Evolutionary conservation across 441 rosid genomes (phyloP), one percentile per base, ranked within the genome.

Genomic region (Theobroma grandiflorum): DNA sequence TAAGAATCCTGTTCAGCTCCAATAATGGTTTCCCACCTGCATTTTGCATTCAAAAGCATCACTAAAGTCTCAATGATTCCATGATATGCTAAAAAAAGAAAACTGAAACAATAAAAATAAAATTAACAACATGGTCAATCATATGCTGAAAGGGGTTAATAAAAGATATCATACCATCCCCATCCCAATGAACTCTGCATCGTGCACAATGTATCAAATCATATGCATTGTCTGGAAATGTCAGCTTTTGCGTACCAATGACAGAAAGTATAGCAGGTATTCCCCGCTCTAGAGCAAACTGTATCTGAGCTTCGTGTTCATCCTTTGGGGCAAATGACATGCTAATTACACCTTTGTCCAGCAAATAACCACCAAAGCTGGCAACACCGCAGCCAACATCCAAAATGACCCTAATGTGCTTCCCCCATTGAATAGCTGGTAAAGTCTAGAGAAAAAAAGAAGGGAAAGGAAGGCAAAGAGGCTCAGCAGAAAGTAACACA

Each of bases 331-430:
- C 98, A 80, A 96, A 86, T 6, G 99, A 96, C 98, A 96, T 92
- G 26, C 98, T 90, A 77, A 96, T 85, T 12, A 92, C 99, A 86
- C 86, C 84, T 87, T 81, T 92, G 73, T 93, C 93, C 75, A 91
- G 81, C 85, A 96, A 85, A 83, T 86, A 88, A 65, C 98, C 99
- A n/a, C 99, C 98, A 82, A 96, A 92, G 90, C 94, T 92, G 63
- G 99, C 98, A 6, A 96, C 98, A 1, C 99, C 98, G 79, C 98
- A 92, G n/a, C 97, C 98, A 57, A 94, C 98, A 89, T 96, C 98
- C 82, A 96, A 84, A 61, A 90, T 83, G 68, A 93, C 95, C 78
- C 97, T 88, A 52, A 88, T 84, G 78, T 86, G 87, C 82, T 89
- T 84, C 16, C 96, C 98, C 96, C 97, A 94, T 76, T 87, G 68